Evolutionary conservation across 352 stramenopile species (phyloP), one percentile per base, ranked within the genome.

Genomic region (Globisporangium perplexum): DNA sequence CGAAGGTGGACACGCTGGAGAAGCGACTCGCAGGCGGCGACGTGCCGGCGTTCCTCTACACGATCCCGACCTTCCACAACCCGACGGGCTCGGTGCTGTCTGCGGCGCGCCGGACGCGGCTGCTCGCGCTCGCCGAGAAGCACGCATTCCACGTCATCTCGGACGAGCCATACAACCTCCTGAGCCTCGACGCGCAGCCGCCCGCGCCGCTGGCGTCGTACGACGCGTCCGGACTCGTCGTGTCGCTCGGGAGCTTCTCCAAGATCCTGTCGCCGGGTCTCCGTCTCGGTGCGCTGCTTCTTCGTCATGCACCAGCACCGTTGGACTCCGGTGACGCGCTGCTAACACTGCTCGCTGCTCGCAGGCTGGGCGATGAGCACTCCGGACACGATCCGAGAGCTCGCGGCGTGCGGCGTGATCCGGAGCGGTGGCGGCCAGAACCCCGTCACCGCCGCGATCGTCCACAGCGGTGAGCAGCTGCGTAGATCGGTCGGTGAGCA

Each of bases 101-200:
- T 4, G 22, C 66, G 0, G 72, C 85, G 14, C 73, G 89, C 39
- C 77, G 90, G 57, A 70, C 76, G 55, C 75, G 70, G 28, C 72
- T 98, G 10, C 72, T 93, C 10, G 56, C 67, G 39, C 87, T 98
- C 55, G 84, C 84, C 1, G 60, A 79, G 14, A 72, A 84, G 48
- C 94, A 92, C 55, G 69, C 71, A 42, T 95, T 98, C 57, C 56
- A 74, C 30, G 72, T 98, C 57, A 77, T 97, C 44, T 89, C 87
- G 17, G 91, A 98, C 67, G 93, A 98, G 63, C 90, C 96, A 3
- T 98, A 98, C 75, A 94, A 98, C 60, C 65, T 98, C 31, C 68
- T 98, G 23, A 80, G 83, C 33, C 88, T 91, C 51, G 63, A 88
- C 22, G 62, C 70, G 7, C 57, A 18, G 28, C 20, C 69, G 4